Evolutionary conservation across 345 rosid species (phyloP).

Genomic region (Ceriops tagal): DNA sequence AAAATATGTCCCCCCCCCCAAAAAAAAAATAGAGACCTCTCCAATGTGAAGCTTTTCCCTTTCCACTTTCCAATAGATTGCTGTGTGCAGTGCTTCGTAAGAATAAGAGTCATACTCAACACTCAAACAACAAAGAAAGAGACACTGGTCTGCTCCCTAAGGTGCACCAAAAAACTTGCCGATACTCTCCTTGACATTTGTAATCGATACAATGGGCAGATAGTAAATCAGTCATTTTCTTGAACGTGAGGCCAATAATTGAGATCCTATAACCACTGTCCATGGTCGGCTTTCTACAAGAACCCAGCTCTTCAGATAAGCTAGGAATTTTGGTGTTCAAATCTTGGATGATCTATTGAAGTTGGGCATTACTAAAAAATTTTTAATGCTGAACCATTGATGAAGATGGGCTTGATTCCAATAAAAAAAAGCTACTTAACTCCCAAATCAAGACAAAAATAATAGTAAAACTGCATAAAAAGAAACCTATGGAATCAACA

Average conservation of each 20-base stretch:
- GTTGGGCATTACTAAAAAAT: neutral
- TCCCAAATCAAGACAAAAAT: too few species aligned
- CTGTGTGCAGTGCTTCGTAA: too few species aligned
- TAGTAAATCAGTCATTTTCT: neutral
- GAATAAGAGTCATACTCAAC: too few species aligned
- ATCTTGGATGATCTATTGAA: neutral
- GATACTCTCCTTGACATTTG: neutral
- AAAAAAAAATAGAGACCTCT: too few species aligned
- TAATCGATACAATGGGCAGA: neutral
- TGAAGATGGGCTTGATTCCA: neutral
- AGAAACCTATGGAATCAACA: too few species aligned
- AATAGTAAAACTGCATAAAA: too few species aligned
- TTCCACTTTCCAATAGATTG: too few species aligned
- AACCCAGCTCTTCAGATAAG: neutral
- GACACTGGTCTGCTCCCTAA: too few species aligned
- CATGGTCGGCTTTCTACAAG: neutral
- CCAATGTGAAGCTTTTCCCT: too few species aligned
- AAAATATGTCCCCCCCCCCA: too few species aligned
- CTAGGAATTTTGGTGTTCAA: neutral
- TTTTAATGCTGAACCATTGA: too few species aligned
- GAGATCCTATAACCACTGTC: neutral
- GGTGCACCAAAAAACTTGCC: neutral
- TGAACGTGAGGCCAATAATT: neutral
- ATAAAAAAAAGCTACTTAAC: neutral
- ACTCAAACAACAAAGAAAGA: too few species aligned